Evolutionary conservation across 495 filamentous ascomycete species (phyloP), one percentile per base, ranked within the genome.

Genomic region (Usnea hakonensis): DNA sequence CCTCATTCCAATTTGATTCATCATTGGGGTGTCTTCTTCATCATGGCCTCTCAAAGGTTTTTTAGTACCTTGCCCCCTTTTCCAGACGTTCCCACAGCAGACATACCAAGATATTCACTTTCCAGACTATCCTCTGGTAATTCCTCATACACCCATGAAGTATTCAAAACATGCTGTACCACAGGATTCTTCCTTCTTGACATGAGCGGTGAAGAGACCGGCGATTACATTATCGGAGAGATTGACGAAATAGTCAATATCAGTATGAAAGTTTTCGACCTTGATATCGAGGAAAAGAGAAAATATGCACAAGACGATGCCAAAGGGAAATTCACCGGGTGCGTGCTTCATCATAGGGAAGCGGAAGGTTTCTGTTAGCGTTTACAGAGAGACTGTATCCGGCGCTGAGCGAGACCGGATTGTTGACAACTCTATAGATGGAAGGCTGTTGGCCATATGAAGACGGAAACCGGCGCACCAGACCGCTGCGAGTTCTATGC

Each of bases 91-190:
- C 5, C 21, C 21, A 46, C 21, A 7, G 43, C 43, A 46, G 43
- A 46, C 21, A 23, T 46, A 26, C 43, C 43, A 9, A 46, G 26
- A 23, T 46, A 23, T 11, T 79, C 82, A 0, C 73, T 85, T 1
- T 55, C 65, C 2, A 83, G 81, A 57, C 75, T 87, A 5, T 70
- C 74, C 17, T 67, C 69, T 6, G 69, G 75, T 7, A 72, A 81
- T 59, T 26, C 61, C 1, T 65, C 57, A 9, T 84, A 86, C 65
- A 65, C 67, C 9, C 62, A 74, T n/a, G 68, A 75, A 23, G 73
- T 81, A 26, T 81, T 76, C 65, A 57, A 71, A 40, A 75, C 62
- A 30, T 58, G 57, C 44, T 30, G 53, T 7, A 40, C 41, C 17
- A 55, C 44, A 26, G 67, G 65, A 33, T 69, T 69, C 56, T 64